Evolutionary conservation across 345 rosid species (phyloP), one percentile per base, ranked within the genome.

Genomic region (Rhizophora mangle): DNA sequence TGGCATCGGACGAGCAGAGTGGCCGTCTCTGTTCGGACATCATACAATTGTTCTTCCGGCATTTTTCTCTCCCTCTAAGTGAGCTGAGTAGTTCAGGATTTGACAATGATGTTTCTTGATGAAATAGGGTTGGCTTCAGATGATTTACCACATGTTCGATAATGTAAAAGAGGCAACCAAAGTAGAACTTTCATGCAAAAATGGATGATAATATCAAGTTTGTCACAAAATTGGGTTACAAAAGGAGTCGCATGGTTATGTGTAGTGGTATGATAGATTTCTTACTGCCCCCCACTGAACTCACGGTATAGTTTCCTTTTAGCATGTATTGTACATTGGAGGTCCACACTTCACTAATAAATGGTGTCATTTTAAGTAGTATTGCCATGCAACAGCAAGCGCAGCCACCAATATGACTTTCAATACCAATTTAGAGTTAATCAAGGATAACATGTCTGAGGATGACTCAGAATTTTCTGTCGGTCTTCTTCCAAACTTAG

Each of bases 331-430:
- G 62, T 71, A 79, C 75, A 72, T 53, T 53, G 51, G 64, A 75
- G 58, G 46, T 21, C 31, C 47, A 68, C 10, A 72, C 26, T 65
- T 65, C 31, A 24, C 65, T 9, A 16, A 49, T 7, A 51, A 51
- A 53, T 24, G n/a, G 27, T n/a, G 59, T 75, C 74, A 81, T 36
- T 70, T 65, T 37, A 61, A 82, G 74, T 78, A 85, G 72, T 82
- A 83, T 68, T 88, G 93, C 96, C 91, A 95, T 36, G 74, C 82
- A n/a, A 87, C 72, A 6, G 92, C 99, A 62, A 85, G 67, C 46
- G 75, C 83, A 54, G 84, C 96, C 36, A 86, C 89, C 58, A 91
- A 63, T 37, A 86, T 46, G 62, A 94, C 71, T 76, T 84, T 91
- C 9, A 87, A 39, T 56, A 85, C 6, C 30, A 87, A 77, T 72